Base-by-base conservation (phyloP, 352 stramenopile genomes). In the Globisporangium uncinulatum region DNA sequence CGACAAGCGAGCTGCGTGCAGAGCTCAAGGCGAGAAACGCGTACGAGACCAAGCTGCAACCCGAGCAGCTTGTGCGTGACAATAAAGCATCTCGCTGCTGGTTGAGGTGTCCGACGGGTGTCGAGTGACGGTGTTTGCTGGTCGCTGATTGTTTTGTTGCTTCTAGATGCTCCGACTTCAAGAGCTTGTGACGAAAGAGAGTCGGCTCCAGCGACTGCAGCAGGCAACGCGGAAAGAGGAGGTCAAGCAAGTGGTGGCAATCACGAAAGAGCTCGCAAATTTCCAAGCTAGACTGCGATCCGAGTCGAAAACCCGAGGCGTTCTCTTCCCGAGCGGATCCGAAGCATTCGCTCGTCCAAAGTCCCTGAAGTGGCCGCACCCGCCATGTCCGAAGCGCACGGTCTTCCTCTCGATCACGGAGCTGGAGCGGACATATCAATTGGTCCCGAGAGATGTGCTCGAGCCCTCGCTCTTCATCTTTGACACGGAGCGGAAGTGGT, bases 391-490 rank as follows among this genome's bases (percentile, higher is more conserved):
- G 0, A 75, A 79, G 44, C 76, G 76, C 17, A 91, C 81, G 0
- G 71, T 91, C 0, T 91, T 91, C 59, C 66, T 89, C n/a, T 91
- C 81, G 0, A 84, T 91, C 52, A 42, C 81, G 0, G 67, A 78
- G 49, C 56, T 91, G 7, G 78, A 91, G 43, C 70, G 73, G 24
- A 83, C 59, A 29, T 84, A 87, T 51, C 74, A 89, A 43, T 36
- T 69, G 11, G 76, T 89, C 17, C 81, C 81, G 39, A 71, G 81
- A 21, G 81, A 91, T 43, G 75, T 89, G 6, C 57, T 91, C 10
- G 74, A 87, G 36, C 68, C 73, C 6, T 78, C 74, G 6, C 53
- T 91, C 3, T 71, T 86, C 50, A 59, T 91, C 36, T 87, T 91
- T 46, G 81, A 91, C 46, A 74, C 73, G 0, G 73, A 89, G 53